Base-by-base conservation (phyloP, 78 protist species). In the Dictyostelium citrinum region DNA sequence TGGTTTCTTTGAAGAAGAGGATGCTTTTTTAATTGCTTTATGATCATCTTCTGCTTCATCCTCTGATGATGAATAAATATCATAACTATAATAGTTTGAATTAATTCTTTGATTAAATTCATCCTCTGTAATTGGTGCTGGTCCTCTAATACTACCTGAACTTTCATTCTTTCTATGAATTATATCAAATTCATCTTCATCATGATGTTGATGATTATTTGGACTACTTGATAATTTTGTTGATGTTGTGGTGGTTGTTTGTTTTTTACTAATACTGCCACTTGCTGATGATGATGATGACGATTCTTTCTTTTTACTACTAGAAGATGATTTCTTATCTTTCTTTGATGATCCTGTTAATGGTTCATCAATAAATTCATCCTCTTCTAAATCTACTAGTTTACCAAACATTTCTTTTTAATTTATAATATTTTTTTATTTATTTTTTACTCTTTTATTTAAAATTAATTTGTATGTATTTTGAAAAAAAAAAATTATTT, bases 371-470 rank as follows among this genome's bases (percentile, higher is more conserved):
- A 41, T 41, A 39, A 75, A 75, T 33, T 43, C 81, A n/a, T 39
- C 81, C 27, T 75, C 81, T 24, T 80, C 84, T 55, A 55, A 29
- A 58, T 80, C 74, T 2, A 80, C 84, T 35, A 80, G 35, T 58
- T 58, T 80, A 11, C 72, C 84, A 80, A 80, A 80, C 58, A 41
- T 76, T 37, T 41, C 45, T 29, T 35, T 72, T 7, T 72, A 17
- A 1, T 39, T 39, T 39, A 39, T 39, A 37, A 1, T 39, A 39
- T 39, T 5, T 5, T 39, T 6, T 35, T 17, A 5, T 72, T 2
- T 72, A 4, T 37, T 16, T 33, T 72, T 9, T 72, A 5, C 17
- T 24, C 0, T 71, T 33, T 35, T 24, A n/a, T n/a, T n/a, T n/a
- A n/a, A n/a, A n/a, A n/a, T n/a, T n/a, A n/a, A 6, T 71, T 27